Conservation (phyloP, 805 yeast species). For the Yueomyces sinensis region DNA sequence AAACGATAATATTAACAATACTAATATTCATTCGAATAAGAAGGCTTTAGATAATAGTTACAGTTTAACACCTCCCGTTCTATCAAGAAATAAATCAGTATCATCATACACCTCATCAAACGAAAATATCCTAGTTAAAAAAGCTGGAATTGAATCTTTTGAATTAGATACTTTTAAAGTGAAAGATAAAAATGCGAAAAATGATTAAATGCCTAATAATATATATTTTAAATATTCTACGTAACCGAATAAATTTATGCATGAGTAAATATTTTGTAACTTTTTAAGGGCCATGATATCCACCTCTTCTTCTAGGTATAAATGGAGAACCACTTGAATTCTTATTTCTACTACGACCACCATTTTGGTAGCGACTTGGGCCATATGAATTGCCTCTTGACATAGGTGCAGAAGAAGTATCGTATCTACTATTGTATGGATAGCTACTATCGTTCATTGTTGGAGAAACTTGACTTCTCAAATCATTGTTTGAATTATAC, state of each 20-base stretch:
- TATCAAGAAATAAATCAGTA: conserved; percentile 2
- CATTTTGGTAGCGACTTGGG: no score
- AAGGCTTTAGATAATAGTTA: neutral
- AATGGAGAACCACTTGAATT: neutral
- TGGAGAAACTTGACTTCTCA: no score
- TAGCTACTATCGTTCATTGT: no score
- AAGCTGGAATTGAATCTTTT: neutral
- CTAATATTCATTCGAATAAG: neutral
- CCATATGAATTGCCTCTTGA: no score
- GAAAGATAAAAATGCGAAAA: neutral
- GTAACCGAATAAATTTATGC: no score
- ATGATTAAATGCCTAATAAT: no score
- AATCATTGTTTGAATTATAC: no score
- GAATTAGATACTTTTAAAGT: neutral
- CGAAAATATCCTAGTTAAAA: neutral
- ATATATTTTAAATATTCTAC: no score
- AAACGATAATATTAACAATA: no score
- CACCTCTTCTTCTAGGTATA: neutral
- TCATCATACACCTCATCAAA: neutral
- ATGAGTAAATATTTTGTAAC: no score
- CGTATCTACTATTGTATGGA: no score
- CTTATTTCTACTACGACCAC: neutral
- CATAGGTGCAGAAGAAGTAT: no score
- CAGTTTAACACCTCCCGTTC: conserved; percentile 6
- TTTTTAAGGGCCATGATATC: neutral